Base-by-base conservation (phyloP, 2,329 filamentous ascomycete genomes). In the Xylaria sp. region DNA sequence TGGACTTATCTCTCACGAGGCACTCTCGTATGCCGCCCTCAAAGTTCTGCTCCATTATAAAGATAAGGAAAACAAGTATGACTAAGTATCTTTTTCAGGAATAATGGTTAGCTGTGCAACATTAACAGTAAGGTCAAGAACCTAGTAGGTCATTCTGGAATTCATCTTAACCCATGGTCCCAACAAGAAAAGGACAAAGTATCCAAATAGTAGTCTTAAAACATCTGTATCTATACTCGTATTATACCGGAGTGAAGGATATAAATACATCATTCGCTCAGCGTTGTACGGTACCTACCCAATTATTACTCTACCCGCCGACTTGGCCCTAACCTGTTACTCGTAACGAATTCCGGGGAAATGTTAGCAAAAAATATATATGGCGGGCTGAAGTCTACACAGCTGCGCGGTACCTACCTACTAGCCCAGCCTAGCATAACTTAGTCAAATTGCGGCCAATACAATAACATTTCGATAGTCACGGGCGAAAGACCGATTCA, bases 291-390 rank as follows among this genome's bases (percentile, higher is more conserved):
- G 52, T 39, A 39, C n/a, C 7, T 13, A 25, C n/a, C 28, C 28
- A 55, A 10, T 9, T 36, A 13, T 36, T 7, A 36, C 18, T 36
- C 31, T 36, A 33, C 28, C 31, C 28, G 31, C 12, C n/a, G 3
- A 3, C 20, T 23, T 39, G 23, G 52, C 31, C 52, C 52, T 28
- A 56, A 56, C 5, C 52, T 39, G 52, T 56, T 56, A 36, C n/a
- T 20, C 12, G 31, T 39, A 39, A 56, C 52, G 31, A 55, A 36
- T 36, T 20, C 28, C 18, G 52, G 28, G 31, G 52, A 33, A 36
- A 25, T 12, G 10, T 15, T 15, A 55, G 28, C 18, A 4, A 4
- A 55, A 13, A 9, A 36, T 23, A 23, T 23, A 23, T 31, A 56
- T 56, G 31, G 28, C 20, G 36, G 18, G 18, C 10, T 54, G 31